Conservation (phyloP, 2,329 filamentous ascomycete species). For the Paecilomyces sp. region DNA sequence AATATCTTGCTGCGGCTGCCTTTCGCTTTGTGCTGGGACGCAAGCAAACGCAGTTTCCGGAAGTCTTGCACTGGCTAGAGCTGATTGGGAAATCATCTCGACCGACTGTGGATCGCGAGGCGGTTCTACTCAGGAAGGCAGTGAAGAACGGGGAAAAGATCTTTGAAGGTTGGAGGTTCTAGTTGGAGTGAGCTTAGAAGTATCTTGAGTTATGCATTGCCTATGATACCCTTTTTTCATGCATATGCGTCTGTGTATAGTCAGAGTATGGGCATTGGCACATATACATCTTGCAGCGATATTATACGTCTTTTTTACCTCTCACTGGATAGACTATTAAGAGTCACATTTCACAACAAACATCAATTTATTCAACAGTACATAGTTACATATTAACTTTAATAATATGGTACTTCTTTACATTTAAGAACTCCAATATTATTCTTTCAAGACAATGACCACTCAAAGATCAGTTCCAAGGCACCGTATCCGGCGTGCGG, state of each 20-base stretch:
- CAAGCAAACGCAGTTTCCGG: conserved; percentile 63
- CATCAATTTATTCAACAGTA: too few species aligned
- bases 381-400: too few species aligned
- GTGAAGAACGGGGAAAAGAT: conserved; percentile 24
- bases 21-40: conserved; percentile 61
- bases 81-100: conserved; percentile 37
- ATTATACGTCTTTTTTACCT: too few species aligned
- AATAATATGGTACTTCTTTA: too few species aligned
- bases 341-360: too few species aligned
- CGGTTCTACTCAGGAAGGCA: conserved; percentile 24
- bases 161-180: conserved; percentile 32
- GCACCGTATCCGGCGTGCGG: too few species aligned
- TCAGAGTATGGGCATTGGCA: too few species aligned
- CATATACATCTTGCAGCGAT: too few species aligned
- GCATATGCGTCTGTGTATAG: background rate
- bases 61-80: conserved; percentile 63
- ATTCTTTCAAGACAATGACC: too few species aligned
- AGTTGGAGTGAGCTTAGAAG: background rate
- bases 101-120: conserved; percentile 26
- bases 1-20: conserved; percentile 61
- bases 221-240: background rate
- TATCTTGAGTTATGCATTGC: background rate
- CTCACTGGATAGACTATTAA: too few species aligned
- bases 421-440: too few species aligned
- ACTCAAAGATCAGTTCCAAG: too few species aligned